These are phyloP conservation scores for Telfairia occidentalis DNA, from an alignment of 331 rosid genomes.

Conservation along the genomic window DNA sequence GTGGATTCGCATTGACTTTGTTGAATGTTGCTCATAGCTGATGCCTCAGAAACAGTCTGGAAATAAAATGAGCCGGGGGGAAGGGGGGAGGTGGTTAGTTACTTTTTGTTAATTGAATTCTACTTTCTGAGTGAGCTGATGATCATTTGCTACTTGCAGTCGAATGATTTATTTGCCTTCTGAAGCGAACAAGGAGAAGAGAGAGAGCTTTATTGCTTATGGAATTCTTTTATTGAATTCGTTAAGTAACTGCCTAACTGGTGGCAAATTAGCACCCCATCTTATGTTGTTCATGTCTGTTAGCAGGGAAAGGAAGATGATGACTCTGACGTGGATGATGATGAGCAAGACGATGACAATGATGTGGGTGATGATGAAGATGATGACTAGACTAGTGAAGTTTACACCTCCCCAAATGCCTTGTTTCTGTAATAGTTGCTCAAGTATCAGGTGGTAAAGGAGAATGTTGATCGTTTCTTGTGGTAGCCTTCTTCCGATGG, in stretches of 20 bases:
- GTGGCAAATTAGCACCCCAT: not conserved
- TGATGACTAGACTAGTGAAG: conserved; percentile 40
- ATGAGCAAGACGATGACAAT: conserved; percentile 39
- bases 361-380: conserved; percentile 43
- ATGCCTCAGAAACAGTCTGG: not conserved
- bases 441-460: conserved; percentile 10
- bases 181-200: not conserved
- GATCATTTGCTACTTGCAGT: not conserved
- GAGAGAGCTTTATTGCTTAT: not conserved
- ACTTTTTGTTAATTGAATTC: not conserved
- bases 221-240: not conserved
- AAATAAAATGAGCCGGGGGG: not conserved
- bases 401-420: conserved; percentile 8
- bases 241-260: too few species aligned
- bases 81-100: not conserved
- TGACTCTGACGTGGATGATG: conserved; percentile 33
- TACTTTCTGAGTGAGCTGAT: not conserved
- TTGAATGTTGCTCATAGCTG: not conserved
- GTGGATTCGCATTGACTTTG: not conserved
- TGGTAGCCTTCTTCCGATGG: not conserved
- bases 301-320: conserved; percentile 62
- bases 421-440: conserved; percentile 27
- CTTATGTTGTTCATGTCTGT: not conserved
- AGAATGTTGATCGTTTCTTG: conserved; percentile 6
- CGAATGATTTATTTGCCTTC: not conserved